Evolutionary conservation across 1,284 basidiomycete genomes (phyloP).

Genomic region (Cutaneotrichosporon sp.): DNA sequence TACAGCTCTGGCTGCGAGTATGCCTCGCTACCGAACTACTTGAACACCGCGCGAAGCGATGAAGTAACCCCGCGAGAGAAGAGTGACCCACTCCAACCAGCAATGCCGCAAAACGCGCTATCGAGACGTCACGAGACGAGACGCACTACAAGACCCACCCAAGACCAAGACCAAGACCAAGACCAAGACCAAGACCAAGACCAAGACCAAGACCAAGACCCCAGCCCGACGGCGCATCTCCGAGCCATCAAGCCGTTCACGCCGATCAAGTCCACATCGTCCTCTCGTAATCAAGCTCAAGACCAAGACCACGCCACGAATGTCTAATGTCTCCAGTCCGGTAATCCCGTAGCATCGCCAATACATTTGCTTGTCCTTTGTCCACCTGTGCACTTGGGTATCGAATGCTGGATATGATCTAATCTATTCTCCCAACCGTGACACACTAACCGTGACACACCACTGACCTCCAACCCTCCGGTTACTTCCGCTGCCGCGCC

Average conservation of each 20-base stretch:
- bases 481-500: neutral
- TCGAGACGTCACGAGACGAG: too few species aligned
- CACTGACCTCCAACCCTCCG: neutral
- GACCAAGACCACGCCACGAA: neutral
- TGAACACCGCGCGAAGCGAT: too few species aligned
- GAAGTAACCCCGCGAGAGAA: too few species aligned
- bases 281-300: too few species aligned
- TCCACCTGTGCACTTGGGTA: too few species aligned
- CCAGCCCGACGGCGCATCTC: neutral
- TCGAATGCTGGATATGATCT: neutral
- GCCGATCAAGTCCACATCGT: too few species aligned
- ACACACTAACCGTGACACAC: neutral
- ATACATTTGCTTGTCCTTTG: constrained; percentile 7
- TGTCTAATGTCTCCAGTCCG: neutral
- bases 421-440: neutral
- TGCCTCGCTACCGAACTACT: too few species aligned
- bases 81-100: too few species aligned
- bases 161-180: too few species aligned
- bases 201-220: neutral
- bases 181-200: neutral
- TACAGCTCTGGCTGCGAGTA: too few species aligned
- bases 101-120: too few species aligned
- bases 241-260: neutral
- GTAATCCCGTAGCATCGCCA: neutral
- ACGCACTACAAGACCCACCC: too few species aligned